These are phyloP conservation scores for Eimeria maxima DNA, from an alignment of 169 alveolate genomes.

Conservation along the genomic window DNA sequence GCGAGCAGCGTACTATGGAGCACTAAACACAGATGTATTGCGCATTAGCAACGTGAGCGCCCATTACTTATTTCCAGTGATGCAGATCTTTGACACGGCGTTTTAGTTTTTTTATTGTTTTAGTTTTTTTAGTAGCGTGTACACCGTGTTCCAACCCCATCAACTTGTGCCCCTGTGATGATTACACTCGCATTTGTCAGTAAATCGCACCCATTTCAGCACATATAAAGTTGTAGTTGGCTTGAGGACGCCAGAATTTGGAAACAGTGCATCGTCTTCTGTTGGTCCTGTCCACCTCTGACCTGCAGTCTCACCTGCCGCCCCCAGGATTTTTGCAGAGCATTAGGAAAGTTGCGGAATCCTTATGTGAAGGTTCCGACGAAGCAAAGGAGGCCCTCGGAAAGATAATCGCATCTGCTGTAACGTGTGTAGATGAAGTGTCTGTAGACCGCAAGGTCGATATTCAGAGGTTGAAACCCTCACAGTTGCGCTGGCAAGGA, in stretches of 20 bases:
- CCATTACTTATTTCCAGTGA: neutral
- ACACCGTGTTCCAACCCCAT: neutral
- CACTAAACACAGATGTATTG: constrained; percentile 53
- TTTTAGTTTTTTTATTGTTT: too few relatives aligned
- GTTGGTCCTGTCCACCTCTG: neutral
- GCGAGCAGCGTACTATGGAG: constrained; percentile 68
- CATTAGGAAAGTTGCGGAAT: constrained; percentile 10
- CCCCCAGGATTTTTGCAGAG: constrained; percentile 1
- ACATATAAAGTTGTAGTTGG: neutral
- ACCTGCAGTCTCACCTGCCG: constrained; percentile 28
- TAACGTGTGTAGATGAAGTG: constrained; percentile 42
- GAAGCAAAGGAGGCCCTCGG: constrained; percentile 60
- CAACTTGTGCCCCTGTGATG: neutral
- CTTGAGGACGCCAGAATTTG: neutral
- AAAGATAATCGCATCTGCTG: constrained; percentile 5
- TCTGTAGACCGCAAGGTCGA: constrained; percentile 64
- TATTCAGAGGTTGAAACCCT: neutral
- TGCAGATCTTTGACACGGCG: neutral
- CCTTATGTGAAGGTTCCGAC: constrained; percentile 20
- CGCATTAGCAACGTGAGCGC: constrained; percentile 58
- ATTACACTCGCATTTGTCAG: neutral
- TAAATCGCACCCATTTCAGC: neutral
- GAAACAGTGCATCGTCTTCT: neutral
- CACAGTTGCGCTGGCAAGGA: neutral
- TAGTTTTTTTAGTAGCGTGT: too few relatives aligned